Base-by-base conservation (phyloP, 768 basidiomycete species). In the Royoungia palumana region DNA sequence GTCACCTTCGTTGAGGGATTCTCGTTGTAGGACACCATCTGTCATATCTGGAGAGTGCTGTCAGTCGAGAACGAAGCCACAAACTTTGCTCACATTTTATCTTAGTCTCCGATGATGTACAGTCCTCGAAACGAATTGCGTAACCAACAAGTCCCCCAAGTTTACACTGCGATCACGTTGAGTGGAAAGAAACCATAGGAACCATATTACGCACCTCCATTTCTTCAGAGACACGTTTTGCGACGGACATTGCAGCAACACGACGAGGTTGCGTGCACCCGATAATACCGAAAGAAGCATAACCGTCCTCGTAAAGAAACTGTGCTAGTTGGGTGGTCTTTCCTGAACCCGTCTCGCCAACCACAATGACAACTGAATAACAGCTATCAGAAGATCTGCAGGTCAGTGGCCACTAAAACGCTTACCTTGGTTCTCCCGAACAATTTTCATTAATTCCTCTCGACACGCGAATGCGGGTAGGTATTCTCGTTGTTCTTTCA, bases 331-430 rank as follows among this genome's bases (percentile, higher is more conserved):
- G 96, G 0, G 96, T 98, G 1, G 96, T 99, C 72, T 99, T 99
- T 6, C 96, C 96, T 0, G 95, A 98, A 10, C 96, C 96, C n/a
- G 96, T 99, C 70, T 99, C 96, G n/a, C 96, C 96, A 35, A 99
- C 89, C 34, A 98, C 92, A 48, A 99, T 83, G 40, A 89, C 75
- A 32, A 98, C 96, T 96, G 55, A 10, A 44, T 44, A 8, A 19
- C 25, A 5, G 43, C 13, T 2, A 6, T 39, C 19, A 42, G 44
- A 42, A 49, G 16, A 47, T 3, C 2, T 32, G 24, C 24, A 25
- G 3, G 25, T 4, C 2, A 3, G 7, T 25, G 17, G 20, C 6
- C 14, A 9, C n/a, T 6, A 17, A 8, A 41, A 39, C 2, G 58
- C 69, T 41, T 46, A 87, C 94, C 94, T 82, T 99, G 96, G 62